Conservation (phyloP, 441 rosid genomes). For the Gossypium aridum region DNA sequence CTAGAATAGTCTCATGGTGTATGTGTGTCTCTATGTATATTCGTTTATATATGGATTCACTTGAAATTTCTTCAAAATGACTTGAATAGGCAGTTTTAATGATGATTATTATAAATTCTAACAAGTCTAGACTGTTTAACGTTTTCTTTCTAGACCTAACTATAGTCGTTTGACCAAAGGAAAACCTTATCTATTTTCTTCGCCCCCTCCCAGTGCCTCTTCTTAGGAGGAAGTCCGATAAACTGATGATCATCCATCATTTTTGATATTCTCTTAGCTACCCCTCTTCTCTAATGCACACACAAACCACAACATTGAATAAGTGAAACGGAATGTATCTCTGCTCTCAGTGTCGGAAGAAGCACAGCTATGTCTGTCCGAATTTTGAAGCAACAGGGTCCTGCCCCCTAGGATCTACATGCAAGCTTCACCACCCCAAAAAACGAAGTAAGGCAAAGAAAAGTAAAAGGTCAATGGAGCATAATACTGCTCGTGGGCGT, state of each 20-base stretch:
- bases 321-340: constrained; percentile 32
- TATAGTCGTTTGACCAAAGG: not conserved
- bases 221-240: not conserved
- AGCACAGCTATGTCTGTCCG: constrained; percentile 90
- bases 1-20: not conserved
- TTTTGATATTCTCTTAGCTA: constrained; percentile 11
- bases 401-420: constrained; percentile 74
- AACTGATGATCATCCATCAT: not conserved
- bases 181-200: not conserved
- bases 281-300: constrained; percentile 10
- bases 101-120: not conserved
- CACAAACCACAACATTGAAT: constrained; percentile 19
- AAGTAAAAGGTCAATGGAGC: constrained; percentile 43
- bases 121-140: not conserved
- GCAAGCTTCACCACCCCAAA: constrained; percentile 95
- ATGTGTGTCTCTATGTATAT: not conserved
- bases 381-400: constrained; percentile 64
- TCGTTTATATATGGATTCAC: not conserved
- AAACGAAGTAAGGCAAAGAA: constrained; percentile 56
- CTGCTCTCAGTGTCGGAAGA: constrained; percentile 86
- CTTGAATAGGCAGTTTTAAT: not conserved
- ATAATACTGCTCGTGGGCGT: constrained; percentile 47
- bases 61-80: not conserved
- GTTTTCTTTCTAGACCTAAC: not conserved
- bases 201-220: not conserved